Evolutionary conservation across 768 basidiomycete species (phyloP).

Genomic region (Hygrocybe punicea): DNA sequence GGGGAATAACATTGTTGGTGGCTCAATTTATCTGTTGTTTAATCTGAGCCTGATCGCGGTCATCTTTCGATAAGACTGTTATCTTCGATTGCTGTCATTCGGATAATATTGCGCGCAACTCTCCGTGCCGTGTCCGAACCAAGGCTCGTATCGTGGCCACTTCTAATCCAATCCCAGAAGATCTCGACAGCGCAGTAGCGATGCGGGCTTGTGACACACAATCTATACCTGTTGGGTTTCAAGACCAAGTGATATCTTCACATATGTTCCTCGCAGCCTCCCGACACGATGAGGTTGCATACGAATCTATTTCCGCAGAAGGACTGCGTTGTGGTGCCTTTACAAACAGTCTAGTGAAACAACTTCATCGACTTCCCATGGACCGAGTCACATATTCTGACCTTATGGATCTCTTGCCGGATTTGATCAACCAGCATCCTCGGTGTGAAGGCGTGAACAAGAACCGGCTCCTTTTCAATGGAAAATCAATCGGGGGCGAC

Average conservation of each 20-base stretch:
- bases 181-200: background rate
- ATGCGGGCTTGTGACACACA: background rate
- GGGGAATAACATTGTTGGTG: background rate
- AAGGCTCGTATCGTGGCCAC: background rate
- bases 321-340: conserved; percentile 14
- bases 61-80: background rate
- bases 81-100: background rate
- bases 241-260: conserved; percentile 12
- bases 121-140: background rate
- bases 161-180: background rate
- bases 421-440: conserved; percentile 12
- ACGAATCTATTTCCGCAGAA: conserved; percentile 10
- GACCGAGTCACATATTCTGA: conserved; percentile 1
- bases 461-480: conserved; percentile 9
- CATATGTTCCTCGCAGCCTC: conserved; percentile 19
- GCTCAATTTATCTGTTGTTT: background rate
- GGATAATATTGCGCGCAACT: background rate
- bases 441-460: conserved; percentile 16
- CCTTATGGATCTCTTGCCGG: conserved; percentile 10
- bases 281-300: conserved; percentile 13
- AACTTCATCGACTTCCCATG: background rate
- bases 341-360: background rate
- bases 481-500: background rate
- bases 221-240: conserved; percentile 6
- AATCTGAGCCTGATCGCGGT: too few relatives aligned